Percentiles rank a stretch among this genome's conserved stretches.
These are phyloP conservation scores for Yamadazyma kanchanaburiensis DNA, from an alignment of 1,139 yeast species.

Conservation along the genomic window DNA sequence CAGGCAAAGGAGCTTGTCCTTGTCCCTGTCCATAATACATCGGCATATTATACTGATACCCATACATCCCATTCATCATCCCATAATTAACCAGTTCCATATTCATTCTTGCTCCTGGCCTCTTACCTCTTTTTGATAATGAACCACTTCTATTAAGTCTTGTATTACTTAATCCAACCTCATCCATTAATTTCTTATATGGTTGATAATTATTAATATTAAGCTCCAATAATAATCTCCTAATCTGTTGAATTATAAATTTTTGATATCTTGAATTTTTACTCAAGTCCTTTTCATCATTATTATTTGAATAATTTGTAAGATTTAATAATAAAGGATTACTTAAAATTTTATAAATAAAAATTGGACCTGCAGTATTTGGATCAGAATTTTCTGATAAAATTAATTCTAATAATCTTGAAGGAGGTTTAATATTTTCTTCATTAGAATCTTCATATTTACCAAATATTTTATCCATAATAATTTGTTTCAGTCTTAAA, in stretches of 20 bases:
- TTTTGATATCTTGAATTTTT: slow-evolving; percentile 48
- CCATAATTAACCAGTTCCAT: not conserved
- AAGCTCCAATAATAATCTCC: slow-evolving; percentile 56
- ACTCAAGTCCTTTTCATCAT: slow-evolving; percentile 12
- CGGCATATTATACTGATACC: not conserved
- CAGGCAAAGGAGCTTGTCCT: too few species aligned
- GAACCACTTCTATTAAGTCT: slow-evolving; percentile 31
- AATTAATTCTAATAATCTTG: slow-evolving; percentile 40
- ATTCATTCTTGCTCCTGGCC: not conserved
- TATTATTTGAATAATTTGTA: slow-evolving; percentile 25
- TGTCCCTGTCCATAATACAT: not conserved
- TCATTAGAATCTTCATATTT: slow-evolving; percentile 26
- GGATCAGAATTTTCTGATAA: slow-evolving; percentile 50
- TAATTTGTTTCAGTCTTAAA: slow-evolving; percentile 54
- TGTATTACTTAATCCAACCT: slow-evolving; percentile 66
- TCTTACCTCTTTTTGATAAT: slow-evolving; percentile 14
- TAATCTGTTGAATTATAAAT: slow-evolving; percentile 56
- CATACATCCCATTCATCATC: not conserved
- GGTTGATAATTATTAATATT: slow-evolving; percentile 62
- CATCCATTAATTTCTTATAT: slow-evolving; percentile 86
- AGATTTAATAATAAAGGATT: slow-evolving; percentile 50
- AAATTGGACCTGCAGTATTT: slow-evolving; percentile 76
- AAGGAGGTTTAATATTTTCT: slow-evolving; percentile 20
- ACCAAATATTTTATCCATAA: slow-evolving; percentile 68
- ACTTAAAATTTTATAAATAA: slow-evolving; percentile 73